Evolutionary conservation across 495 filamentous ascomycete species (phyloP).

Genomic region (Tuber indicum): DNA sequence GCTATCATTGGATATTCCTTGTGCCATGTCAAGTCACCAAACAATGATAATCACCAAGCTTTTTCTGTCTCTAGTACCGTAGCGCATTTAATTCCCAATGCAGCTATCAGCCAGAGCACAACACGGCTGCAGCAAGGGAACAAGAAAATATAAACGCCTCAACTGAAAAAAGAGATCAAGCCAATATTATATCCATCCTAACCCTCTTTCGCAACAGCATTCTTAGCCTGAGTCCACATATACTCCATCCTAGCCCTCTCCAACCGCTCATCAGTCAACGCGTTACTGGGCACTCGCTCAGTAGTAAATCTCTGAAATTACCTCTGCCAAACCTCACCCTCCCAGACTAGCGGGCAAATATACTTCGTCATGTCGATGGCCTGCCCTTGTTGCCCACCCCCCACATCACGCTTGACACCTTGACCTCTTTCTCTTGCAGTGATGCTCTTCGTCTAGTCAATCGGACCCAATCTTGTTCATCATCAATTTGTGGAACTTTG

Average conservation of each 20-base stretch:
- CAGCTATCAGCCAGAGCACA: no score
- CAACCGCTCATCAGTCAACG: slow-evolving; percentile 73
- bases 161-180: background rate
- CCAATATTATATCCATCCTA: slow-evolving; percentile 6
- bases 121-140: background rate
- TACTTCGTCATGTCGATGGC: slow-evolving; percentile 63
- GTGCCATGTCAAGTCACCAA: background rate
- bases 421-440: slow-evolving; percentile 57
- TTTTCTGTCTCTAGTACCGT: no score
- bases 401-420: slow-evolving; percentile 56
- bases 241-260: slow-evolving; percentile 71
- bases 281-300: slow-evolving; percentile 81
- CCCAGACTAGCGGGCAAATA: slow-evolving; percentile 73
- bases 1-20: background rate
- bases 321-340: slow-evolving; percentile 71
- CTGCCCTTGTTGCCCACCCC: slow-evolving; percentile 53
- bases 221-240: slow-evolving; percentile 93
- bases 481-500: slow-evolving; percentile 82
- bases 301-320: slow-evolving; percentile 79
- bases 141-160: background rate
- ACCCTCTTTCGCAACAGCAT: slow-evolving; percentile 38
- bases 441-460: slow-evolving; percentile 88
- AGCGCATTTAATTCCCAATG: no score
- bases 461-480: slow-evolving; percentile 81
- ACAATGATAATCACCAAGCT: background rate